Percentiles rank a stretch among this genome's conserved stretches.
phyloP scores from a whole-genome alignment of 2,329 filamentous ascomycete genomes.

The Trichoderma sp. region DNA sequence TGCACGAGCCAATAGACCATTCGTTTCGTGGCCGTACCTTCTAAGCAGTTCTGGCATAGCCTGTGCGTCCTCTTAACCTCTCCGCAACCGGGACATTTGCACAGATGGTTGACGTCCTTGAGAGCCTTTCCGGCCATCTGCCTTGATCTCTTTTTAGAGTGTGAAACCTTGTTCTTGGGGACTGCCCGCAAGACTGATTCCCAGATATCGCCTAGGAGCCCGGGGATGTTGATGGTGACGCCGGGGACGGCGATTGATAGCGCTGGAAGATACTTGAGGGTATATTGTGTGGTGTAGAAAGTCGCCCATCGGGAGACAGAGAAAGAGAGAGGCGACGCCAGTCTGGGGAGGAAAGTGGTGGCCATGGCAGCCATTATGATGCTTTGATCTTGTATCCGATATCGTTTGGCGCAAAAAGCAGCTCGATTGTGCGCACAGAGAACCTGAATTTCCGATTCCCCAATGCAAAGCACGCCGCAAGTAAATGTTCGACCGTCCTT shows the following conservation, averaged over 20 bases:
- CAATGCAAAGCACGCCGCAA: background rate
- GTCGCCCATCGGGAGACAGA: constrained; percentile 43
- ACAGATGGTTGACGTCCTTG: constrained; percentile 83
- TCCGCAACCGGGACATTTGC: constrained; percentile 87
- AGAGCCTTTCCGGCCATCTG: constrained; percentile 95
- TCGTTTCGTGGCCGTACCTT: constrained; percentile 55
- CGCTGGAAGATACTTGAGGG: constrained; percentile 49
- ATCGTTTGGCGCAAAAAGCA: constrained; percentile 8
- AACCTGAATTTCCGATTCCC: background rate
- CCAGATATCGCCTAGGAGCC: constrained; percentile 80
- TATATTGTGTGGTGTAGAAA: constrained; percentile 45
- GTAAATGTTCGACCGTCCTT: background rate
- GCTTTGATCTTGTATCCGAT: background rate
- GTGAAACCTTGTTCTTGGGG: constrained; percentile 97
- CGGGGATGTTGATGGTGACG: constrained; percentile 54
- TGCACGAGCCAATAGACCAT: background rate
- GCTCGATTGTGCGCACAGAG: constrained; percentile 1
- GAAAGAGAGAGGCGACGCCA: constrained; percentile 43
- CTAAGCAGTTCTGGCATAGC: constrained; percentile 81
- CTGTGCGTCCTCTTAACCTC: constrained; percentile 83
- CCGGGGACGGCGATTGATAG: constrained; percentile 58
- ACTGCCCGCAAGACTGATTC: constrained; percentile 88
- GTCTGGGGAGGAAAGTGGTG: constrained; percentile 54
- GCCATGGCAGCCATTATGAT: constrained; percentile 44
- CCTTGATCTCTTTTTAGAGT: constrained; percentile 89